These are phyloP conservation scores for Fusarium sp. DNA, from an alignment of 2,329 filamentous ascomycete genomes.

Conservation along the genomic window DNA sequence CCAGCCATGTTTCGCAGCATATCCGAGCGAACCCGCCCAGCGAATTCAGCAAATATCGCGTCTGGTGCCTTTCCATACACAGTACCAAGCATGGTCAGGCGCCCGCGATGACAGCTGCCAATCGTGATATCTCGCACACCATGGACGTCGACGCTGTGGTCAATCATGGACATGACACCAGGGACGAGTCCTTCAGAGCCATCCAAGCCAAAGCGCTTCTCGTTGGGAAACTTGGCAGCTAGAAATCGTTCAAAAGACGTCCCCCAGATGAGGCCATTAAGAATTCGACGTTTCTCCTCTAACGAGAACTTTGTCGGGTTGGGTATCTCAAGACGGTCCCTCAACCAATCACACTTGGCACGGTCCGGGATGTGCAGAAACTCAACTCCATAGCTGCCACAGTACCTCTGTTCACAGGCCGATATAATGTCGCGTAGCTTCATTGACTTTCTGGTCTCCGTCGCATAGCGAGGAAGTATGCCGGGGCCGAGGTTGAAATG, in stretches of 20 bases:
- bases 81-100: slow-evolving; percentile 96
- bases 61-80: slow-evolving; percentile 99
- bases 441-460: slow-evolving; percentile 89
- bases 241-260: slow-evolving; percentile 95
- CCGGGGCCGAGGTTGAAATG: slow-evolving; percentile 92
- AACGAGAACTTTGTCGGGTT: slow-evolving; percentile 94
- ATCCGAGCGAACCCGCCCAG: slow-evolving; percentile 85
- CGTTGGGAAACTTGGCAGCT: slow-evolving; percentile 96
- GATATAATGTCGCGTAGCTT: slow-evolving; percentile 90
- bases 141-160: slow-evolving; percentile 90
- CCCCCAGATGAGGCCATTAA: slow-evolving; percentile 97
- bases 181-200: slow-evolving; percentile 95
- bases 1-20: slow-evolving; percentile 76
- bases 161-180: slow-evolving; percentile 98
- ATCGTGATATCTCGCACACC: slow-evolving; percentile 99
- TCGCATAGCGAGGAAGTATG: slow-evolving; percentile 91
- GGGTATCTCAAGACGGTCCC: slow-evolving; percentile 91
- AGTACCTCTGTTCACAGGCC: slow-evolving; percentile 93
- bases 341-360: slow-evolving; percentile 96
- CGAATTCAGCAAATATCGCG: slow-evolving; percentile 98
- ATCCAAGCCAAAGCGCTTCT: slow-evolving; percentile 98
- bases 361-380: slow-evolving; percentile 98
- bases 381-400: slow-evolving; percentile 94
- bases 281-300: slow-evolving; percentile 95
- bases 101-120: slow-evolving; percentile 97